Percentiles rank a stretch among this genome's conserved stretches.
Evolutionary conservation across 768 basidiomycete genomes (phyloP).

Genomic region (Clathrus columnatus): DNA sequence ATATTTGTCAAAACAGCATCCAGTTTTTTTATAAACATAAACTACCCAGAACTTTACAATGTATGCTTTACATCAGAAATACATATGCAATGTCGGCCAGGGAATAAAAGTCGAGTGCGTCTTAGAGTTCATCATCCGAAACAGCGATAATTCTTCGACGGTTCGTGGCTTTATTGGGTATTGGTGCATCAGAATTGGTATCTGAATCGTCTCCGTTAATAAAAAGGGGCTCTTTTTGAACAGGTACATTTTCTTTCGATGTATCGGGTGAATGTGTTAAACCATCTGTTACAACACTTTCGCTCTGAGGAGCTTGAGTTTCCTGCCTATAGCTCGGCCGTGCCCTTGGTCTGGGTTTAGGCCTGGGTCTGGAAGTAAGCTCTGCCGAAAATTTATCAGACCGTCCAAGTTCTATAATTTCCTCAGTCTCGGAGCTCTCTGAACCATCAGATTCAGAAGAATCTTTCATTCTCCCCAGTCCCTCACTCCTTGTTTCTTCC

Average conservation of each 20-base stretch:
- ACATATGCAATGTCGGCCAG: too few relatives aligned
- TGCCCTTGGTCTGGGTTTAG: not conserved
- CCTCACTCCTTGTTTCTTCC: conserved; percentile 1
- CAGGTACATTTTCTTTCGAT: not conserved
- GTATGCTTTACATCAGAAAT: too few relatives aligned
- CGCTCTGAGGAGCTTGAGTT: not conserved
- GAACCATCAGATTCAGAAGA: not conserved
- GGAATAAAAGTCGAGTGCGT: too few relatives aligned
- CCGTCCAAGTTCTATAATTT: not conserved
- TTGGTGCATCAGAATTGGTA: not conserved
- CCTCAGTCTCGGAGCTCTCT: not conserved
- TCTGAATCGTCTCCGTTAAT: not conserved
- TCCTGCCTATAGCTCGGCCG: not conserved
- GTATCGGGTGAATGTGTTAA: not conserved
- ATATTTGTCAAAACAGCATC: too few relatives aligned
- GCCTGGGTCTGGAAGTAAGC: not conserved
- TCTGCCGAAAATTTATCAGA: not conserved
- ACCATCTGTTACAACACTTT: too few relatives aligned
- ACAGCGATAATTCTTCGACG: not conserved
- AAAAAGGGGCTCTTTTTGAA: not conserved
- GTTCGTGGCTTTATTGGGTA: not conserved
- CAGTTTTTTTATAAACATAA: too few relatives aligned
- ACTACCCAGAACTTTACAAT: too few relatives aligned
- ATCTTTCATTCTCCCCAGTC: not conserved
- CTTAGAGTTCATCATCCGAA: not conserved